Evolutionary conservation across 75 land plant species (phyloP).

Genomic region (Isoetes taiwanensis): DNA sequence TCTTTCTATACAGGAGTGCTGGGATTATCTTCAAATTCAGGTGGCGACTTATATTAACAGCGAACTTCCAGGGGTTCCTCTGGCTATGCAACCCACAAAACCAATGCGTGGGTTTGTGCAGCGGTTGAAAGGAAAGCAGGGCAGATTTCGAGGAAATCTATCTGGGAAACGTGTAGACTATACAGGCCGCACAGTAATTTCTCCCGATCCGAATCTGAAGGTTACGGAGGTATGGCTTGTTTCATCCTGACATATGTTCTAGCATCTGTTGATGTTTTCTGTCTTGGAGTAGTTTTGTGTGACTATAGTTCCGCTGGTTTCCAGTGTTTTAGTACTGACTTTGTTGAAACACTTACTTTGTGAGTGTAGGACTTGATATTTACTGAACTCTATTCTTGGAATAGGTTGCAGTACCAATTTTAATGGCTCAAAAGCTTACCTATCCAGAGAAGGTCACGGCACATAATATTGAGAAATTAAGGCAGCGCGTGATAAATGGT

Average conservation of each 20-base stretch:
- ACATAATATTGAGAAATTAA: conserved; percentile 80
- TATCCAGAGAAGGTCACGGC: conserved; percentile 85
- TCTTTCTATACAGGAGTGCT: conserved; percentile 30
- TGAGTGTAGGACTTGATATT: too few species aligned
- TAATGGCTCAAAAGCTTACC: conserved; percentile 68
- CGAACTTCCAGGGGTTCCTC: conserved; percentile 58
- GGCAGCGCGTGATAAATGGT: conserved; percentile 71
- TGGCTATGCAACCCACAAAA: conserved; percentile 24
- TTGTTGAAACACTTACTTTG: too few species aligned
- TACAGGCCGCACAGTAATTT: conserved; percentile 96
- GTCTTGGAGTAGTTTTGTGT: background rate
- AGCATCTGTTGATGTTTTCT: background rate
- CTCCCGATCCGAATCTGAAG: conserved; percentile 96
- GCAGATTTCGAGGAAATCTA: conserved; percentile 88
- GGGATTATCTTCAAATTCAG: conserved; percentile 69
- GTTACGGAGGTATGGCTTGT: conserved; percentile 57
- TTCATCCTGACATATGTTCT: background rate
- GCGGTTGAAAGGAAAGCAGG: conserved; percentile 94
- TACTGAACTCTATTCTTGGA: background rate
- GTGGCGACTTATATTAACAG: conserved; percentile 82
- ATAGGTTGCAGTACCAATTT: conserved; percentile 81
- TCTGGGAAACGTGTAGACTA: conserved; percentile 96
- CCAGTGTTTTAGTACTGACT: background rate
- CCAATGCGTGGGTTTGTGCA: conserved; percentile 77
- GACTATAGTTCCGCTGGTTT: conserved; percentile 1